Evolutionary conservation across 192 early-diverging fungal genomes (phyloP).

Genomic region (Coemansia javaensis): DNA sequence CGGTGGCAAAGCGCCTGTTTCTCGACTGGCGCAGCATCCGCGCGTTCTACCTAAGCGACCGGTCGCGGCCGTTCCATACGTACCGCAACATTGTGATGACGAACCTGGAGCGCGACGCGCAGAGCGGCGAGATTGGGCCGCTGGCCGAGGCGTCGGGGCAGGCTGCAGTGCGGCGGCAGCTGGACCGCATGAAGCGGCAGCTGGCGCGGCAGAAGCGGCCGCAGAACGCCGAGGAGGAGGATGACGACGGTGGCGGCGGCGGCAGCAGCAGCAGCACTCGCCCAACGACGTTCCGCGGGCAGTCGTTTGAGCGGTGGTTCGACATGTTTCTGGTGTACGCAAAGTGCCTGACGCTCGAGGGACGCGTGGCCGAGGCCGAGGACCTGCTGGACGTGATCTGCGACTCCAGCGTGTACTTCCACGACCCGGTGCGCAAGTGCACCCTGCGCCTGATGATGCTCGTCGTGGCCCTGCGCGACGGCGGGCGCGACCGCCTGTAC

Average conservation of each 20-base stretch:
- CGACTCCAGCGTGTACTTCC: conserved; percentile 34
- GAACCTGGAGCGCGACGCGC: conserved; percentile 19
- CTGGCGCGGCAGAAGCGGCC: conserved; percentile 20
- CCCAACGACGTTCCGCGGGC: conserved; percentile 44
- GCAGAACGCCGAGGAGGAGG: not conserved
- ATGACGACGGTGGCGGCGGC: not conserved
- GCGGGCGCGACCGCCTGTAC: conserved; percentile 16
- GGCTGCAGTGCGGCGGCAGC: conserved; percentile 23
- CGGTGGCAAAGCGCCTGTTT: conserved; percentile 23
- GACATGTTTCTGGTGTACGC: conserved; percentile 46
- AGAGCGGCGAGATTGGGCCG: conserved; percentile 5
- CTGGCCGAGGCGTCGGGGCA: conserved; percentile 11
- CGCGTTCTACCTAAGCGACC: conserved; percentile 25
- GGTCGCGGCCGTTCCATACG: conserved; percentile 23
- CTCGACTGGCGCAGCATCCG: conserved; percentile 36
- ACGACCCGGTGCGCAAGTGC: conserved; percentile 4
- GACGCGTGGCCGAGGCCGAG: conserved; percentile 12
- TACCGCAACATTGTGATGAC: conserved; percentile 27
- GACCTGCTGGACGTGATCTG: conserved; percentile 28
- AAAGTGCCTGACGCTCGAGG: conserved; percentile 26
- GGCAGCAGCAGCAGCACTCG: not conserved
- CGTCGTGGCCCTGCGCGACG: conserved; percentile 12
- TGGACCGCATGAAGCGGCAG: conserved; percentile 27
- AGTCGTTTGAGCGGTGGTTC: conserved; percentile 37
- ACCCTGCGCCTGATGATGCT: conserved; percentile 18